Evolutionary conservation across 108 stramenopile genomes (phyloP).

Genomic region (Skeletonema tropicum): DNA sequence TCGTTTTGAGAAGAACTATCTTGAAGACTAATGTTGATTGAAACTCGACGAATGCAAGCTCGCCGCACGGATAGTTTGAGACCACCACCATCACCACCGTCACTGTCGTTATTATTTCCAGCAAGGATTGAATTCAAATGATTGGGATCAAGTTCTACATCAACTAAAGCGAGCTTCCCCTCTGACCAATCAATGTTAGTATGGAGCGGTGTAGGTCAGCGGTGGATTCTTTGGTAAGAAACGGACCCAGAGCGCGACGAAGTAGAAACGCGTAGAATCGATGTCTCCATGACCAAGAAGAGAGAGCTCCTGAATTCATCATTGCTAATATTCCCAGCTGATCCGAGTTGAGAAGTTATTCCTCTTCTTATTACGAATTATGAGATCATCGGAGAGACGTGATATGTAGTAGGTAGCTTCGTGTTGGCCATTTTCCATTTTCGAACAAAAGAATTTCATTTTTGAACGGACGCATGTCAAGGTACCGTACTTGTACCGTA

Average conservation of each 20-base stretch:
- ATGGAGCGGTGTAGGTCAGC: conserved; percentile 64
- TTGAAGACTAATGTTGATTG: conserved; percentile 19
- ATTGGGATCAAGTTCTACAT: conserved; percentile 63
- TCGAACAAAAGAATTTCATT: too few relatives aligned
- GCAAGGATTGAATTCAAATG: conserved; percentile 38
- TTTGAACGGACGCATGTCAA: too few relatives aligned
- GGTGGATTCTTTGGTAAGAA: conserved; percentile 54
- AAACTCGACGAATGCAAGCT: conserved; percentile 24
- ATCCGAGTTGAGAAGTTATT: too few relatives aligned
- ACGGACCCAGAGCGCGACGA: conserved; percentile 70
- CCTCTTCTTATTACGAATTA: too few relatives aligned
- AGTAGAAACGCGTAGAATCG: conserved; percentile 77
- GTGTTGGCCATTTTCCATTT: too few relatives aligned
- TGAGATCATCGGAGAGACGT: too few relatives aligned
- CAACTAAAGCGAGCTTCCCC: conserved; percentile 61
- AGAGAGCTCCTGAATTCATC: not conserved
- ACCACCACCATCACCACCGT: not conserved
- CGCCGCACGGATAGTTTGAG: conserved; percentile 13
- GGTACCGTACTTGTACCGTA: too few relatives aligned
- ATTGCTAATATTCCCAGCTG: not conserved
- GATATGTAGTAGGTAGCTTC: too few relatives aligned
- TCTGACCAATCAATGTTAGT: conserved; percentile 69
- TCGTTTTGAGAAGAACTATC: conserved; percentile 6
- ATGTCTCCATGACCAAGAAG: conserved; percentile 60
- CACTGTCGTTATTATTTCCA: not conserved